Evolutionary conservation across 345 rosid species (phyloP).

Genomic region (Aquilaria yunnanensis): DNA sequence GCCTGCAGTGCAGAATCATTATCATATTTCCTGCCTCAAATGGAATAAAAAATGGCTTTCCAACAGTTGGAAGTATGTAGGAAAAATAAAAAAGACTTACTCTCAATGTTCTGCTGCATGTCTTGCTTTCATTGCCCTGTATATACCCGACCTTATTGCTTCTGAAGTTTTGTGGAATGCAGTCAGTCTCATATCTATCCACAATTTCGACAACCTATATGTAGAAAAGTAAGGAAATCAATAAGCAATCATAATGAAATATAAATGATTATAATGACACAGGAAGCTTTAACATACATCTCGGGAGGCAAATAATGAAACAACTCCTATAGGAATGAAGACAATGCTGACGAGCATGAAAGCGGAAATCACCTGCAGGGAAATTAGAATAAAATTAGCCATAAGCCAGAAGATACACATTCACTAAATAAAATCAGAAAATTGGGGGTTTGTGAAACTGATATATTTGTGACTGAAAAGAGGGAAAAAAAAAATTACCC

Average conservation of each 20-base stretch:
- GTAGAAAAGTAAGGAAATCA: constrained; percentile 12
- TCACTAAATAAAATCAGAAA: not conserved
- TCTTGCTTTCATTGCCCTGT: constrained; percentile 38
- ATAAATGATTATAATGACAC: not conserved
- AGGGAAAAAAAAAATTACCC: constrained; percentile 43
- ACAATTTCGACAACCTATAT: constrained; percentile 84
- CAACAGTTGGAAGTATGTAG: too few relatives aligned
- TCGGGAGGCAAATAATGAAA: constrained; percentile 78
- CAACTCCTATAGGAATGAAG: constrained; percentile 95
- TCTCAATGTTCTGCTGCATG: constrained; percentile 42
- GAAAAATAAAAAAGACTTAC: constrained; percentile 33
- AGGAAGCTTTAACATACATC: constrained; percentile 45
- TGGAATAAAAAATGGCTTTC: too few relatives aligned
- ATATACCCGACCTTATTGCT: constrained; percentile 55
- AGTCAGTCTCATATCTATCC: constrained; percentile 65
- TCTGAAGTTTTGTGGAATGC: constrained; percentile 52
- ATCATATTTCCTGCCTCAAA: too few relatives aligned
- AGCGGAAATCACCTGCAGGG: constrained; percentile 72
- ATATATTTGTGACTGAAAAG: not conserved
- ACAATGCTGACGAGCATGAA: constrained; percentile 86
- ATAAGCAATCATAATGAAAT: constrained; percentile 1
- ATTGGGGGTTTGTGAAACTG: not conserved
- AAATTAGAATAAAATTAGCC: constrained; percentile 43
- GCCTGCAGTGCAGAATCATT: not conserved
- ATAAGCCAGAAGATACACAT: constrained; percentile 12